Percentiles rank a stretch among this genome's conserved stretches.
These are phyloP conservation scores for Ogataea minuta DNA, from an alignment of 805 yeast genomes.

Conservation along the genomic window DNA sequence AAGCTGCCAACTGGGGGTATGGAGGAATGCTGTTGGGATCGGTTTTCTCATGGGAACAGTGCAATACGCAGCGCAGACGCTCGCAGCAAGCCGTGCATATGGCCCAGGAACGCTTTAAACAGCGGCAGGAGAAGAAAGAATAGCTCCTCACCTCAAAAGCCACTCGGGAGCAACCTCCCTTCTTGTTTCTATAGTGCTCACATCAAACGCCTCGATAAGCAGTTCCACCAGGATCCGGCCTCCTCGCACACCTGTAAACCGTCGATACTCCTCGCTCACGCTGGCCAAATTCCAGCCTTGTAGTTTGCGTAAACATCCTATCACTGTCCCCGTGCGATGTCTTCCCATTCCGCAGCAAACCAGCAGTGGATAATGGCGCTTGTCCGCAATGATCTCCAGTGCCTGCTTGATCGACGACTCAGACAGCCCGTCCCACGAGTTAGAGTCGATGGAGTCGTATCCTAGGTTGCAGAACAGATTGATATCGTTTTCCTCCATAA, in stretches of 20 bases:
- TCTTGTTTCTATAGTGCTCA: slow-evolving; percentile 41
- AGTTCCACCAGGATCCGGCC: slow-evolving; percentile 91
- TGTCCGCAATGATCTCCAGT: slow-evolving; percentile 67
- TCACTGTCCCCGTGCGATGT: slow-evolving; percentile 94
- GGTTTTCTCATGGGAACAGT: slow-evolving; percentile 89
- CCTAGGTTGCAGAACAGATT: slow-evolving; percentile 80
- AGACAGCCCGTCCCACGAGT: slow-evolving; percentile 95
- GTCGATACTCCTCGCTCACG: slow-evolving; percentile 88
- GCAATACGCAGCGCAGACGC: slow-evolving; percentile 67
- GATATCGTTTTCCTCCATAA: slow-evolving; percentile 70
- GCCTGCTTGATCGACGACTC: slow-evolving; percentile 80
- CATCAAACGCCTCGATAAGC: slow-evolving; percentile 72
- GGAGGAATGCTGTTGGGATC: slow-evolving; percentile 79
- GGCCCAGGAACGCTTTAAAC: slow-evolving; percentile 52
- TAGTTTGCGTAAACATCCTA: slow-evolving; percentile 86
- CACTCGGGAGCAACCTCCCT: slow-evolving; percentile 46
- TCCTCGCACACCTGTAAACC: slow-evolving; percentile 91
- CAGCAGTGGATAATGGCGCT: slow-evolving; percentile 75
- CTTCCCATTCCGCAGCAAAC: slow-evolving; percentile 99
- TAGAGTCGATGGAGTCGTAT: slow-evolving; percentile 45
- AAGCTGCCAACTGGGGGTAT: slow-evolving; percentile 78
- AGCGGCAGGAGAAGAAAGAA: slow-evolving; percentile 35
- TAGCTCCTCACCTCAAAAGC: slow-evolving; percentile 38
- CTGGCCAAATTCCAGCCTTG: slow-evolving; percentile 98
- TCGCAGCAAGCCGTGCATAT: slow-evolving; percentile 63